These are phyloP conservation scores for Calocera viscosa DNA, from an alignment of 768 basidiomycete genomes.

Conservation along the genomic window DNA sequence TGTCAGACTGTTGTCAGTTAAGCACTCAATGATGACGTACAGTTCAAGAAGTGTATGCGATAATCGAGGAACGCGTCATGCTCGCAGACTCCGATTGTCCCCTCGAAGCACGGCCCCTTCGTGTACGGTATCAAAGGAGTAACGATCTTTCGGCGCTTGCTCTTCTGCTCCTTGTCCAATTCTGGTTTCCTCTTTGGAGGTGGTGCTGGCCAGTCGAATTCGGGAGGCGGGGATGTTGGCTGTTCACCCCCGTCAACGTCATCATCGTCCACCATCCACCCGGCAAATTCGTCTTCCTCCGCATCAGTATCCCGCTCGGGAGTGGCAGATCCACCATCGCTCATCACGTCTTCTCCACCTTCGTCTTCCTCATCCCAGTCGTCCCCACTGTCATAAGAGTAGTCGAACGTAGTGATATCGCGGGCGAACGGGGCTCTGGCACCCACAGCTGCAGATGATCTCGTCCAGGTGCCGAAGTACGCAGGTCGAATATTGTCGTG, in stretches of 20 bases:
- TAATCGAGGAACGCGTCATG: constrained; percentile 63
- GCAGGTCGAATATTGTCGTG: constrained; percentile 75
- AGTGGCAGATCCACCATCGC: constrained; percentile 34
- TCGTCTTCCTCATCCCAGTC: constrained; percentile 89
- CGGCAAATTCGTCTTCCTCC: constrained; percentile 62
- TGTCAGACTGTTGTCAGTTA: constrained; percentile 4
- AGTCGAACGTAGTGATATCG: constrained; percentile 70
- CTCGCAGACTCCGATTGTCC: constrained; percentile 48
- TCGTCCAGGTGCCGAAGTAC: constrained; percentile 88
- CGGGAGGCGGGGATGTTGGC: constrained; percentile 18
- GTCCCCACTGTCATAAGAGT: constrained; percentile 84
- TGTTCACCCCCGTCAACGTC: constrained; percentile 37
- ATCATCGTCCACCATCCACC: constrained; percentile 68
- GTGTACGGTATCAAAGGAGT: constrained; percentile 66
- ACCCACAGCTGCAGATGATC: constrained; percentile 61
- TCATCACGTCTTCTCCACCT: constrained; percentile 54
- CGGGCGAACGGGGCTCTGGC: constrained; percentile 71
- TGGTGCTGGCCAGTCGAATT: constrained; percentile 20
- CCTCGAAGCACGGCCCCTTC: constrained; percentile 77
- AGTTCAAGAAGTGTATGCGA: constrained; percentile 72
- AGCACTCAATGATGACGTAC: constrained; percentile 33
- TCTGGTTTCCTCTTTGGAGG: constrained; percentile 54
- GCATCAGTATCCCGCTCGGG: constrained; percentile 61
- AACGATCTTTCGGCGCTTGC: constrained; percentile 61
- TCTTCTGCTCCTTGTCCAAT: constrained; percentile 35